A percentile compares a stretch with the other conserved stretches of the same genome.
These are phyloP conservation scores for Pinus tabuliformis DNA, from an alignment of 75 land plant species.

Conservation along the genomic window DNA sequence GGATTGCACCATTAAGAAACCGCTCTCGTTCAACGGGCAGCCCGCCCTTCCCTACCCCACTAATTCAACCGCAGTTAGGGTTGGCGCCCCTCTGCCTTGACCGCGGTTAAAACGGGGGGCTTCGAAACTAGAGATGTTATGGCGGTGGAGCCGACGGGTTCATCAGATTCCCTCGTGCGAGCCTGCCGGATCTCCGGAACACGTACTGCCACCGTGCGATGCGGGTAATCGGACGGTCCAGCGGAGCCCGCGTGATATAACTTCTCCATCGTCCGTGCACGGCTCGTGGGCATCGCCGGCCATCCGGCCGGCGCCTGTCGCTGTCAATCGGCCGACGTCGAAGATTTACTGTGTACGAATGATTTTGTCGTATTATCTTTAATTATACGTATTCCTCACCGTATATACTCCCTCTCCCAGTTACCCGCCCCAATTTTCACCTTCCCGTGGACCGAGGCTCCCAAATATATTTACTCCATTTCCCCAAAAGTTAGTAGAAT, in stretches of 20 bases:
- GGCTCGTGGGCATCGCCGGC: conserved; percentile 1
- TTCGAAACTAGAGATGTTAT: neutral
- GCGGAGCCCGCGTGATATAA: neutral
- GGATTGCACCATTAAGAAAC: neutral
- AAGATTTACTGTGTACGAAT: conserved; percentile 7
- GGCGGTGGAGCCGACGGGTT: neutral
- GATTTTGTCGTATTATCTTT: neutral
- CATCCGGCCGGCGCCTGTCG: neutral
- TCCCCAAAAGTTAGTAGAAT: too few species aligned
- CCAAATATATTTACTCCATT: too few species aligned
- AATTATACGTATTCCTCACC: neutral
- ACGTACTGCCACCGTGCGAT: neutral
- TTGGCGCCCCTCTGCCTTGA: neutral
- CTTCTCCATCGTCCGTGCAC: conserved; percentile 4
- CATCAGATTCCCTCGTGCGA: conserved; percentile 6
- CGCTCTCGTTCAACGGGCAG: conserved; percentile 2
- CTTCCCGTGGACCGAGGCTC: neutral
- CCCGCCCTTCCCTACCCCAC: neutral
- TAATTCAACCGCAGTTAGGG: neutral
- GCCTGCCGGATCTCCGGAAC: neutral
- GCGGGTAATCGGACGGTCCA: neutral
- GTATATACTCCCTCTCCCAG: neutral
- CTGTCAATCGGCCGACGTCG: neutral
- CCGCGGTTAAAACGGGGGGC: too few species aligned
- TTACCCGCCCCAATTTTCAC: neutral